Conservation (phyloP, 2,329 filamentous ascomycete species). For the Aspergillus pseudoviridinutans region DNA sequence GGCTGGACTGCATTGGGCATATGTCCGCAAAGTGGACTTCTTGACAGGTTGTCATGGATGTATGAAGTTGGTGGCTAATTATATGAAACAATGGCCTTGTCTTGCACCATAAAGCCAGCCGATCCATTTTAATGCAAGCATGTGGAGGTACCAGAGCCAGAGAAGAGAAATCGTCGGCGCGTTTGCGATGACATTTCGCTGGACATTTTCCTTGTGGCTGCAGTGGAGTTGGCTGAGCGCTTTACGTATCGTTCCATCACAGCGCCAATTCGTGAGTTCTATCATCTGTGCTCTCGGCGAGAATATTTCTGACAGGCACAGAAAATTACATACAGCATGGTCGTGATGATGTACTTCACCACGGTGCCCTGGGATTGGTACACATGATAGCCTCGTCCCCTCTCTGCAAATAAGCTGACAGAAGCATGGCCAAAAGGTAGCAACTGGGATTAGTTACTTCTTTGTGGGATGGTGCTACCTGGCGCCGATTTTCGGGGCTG, state of each 20-base stretch:
- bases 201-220: slow-evolving; percentile 2
- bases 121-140: neutral
- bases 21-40: neutral
- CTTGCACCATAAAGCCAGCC: neutral
- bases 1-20: too few relatives aligned
- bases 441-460: neutral
- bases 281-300: neutral
- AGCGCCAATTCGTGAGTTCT: slow-evolving; percentile 1
- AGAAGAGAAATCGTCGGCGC: neutral
- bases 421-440: neutral
- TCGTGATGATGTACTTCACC: neutral
- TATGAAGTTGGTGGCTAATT: too few relatives aligned
- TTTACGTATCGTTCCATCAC: slow-evolving; percentile 3
- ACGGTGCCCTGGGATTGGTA: neutral
- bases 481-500: neutral
- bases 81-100: neutral
- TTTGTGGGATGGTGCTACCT: neutral
- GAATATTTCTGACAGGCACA: neutral
- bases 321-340: neutral
- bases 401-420: neutral
- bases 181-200: slow-evolving; percentile 3
- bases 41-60: neutral
- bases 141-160: neutral
- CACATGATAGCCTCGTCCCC: neutral
- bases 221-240: slow-evolving; percentile 1